phyloP scores from a whole-genome alignment of 768 basidiomycete genomes.

The Albatrellus ellisii region DNA sequence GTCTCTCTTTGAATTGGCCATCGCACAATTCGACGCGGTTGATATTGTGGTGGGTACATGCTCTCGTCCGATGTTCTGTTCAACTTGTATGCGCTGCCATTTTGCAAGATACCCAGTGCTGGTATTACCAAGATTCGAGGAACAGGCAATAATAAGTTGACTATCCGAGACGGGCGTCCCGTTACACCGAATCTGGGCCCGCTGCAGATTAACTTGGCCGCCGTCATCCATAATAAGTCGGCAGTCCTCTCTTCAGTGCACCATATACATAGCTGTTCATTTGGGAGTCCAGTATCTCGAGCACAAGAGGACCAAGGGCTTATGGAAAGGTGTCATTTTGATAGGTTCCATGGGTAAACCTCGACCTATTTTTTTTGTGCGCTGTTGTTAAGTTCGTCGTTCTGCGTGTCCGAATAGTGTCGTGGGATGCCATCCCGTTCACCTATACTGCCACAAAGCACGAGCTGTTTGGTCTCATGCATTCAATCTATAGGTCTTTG shows the following conservation, averaged over 20 bases:
- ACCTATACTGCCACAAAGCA: slow-evolving; percentile 21
- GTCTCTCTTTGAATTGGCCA: slow-evolving; percentile 19
- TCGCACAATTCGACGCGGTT: slow-evolving; percentile 16
- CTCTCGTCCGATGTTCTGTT: neutral
- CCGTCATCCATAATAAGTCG: slow-evolving; percentile 19
- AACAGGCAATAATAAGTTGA: slow-evolving; percentile 3
- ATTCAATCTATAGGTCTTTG: slow-evolving; percentile 13
- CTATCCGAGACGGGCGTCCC: no score
- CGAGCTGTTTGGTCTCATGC: slow-evolving; percentile 20
- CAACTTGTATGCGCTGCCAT: neutral
- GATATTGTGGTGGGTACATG: slow-evolving; percentile 20
- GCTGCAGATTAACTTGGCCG: slow-evolving; percentile 20
- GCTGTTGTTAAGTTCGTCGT: neutral
- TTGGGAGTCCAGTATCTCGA: slow-evolving; percentile 21
- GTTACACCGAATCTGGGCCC: slow-evolving; percentile 17
- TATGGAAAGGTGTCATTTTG: slow-evolving; percentile 19
- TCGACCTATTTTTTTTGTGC: neutral
- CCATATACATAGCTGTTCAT: slow-evolving; percentile 21
- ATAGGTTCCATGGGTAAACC: slow-evolving; percentile 23
- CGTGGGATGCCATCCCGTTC: slow-evolving; percentile 14
- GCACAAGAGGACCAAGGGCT: slow-evolving; percentile 5
- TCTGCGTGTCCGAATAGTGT: slow-evolving; percentile 12
- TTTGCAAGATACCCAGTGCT: slow-evolving; percentile 17
- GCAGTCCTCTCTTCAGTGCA: neutral
- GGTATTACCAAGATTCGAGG: slow-evolving; percentile 8